Base-by-base conservation (phyloP, 345 rosid genomes). In the Abelmoschus esculentus region DNA sequence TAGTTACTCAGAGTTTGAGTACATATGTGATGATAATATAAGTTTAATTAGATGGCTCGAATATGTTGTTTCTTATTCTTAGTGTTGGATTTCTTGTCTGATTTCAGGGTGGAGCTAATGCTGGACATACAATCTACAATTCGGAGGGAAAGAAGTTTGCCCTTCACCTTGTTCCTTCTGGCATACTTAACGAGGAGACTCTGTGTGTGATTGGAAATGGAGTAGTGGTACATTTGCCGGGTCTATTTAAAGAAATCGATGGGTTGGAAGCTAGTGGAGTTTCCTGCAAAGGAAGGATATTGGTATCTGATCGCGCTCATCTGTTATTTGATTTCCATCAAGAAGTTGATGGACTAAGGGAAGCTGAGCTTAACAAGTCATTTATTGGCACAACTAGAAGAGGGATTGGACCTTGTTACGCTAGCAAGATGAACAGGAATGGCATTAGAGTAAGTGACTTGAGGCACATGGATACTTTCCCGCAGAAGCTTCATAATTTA, bases 41-140 rank as follows among this genome's bases (percentile, higher is more conserved):
- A 9, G 8, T 36, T 61, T 36, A 61, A 19, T 63, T 63, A 10
- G 10, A 52, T n/a, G 6, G 52, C 52, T 40, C 3, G 14, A 63
- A 11, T 40, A 40, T 40, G 17, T 15, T 40, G 17, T 15, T 65
- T 65, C 14, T 7, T 42, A 36, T 53, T 59, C 32, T 65, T 47
- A 58, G 19, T 50, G 18, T 32, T 42, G 36, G 19, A 29, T 19
- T 8, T 10, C 5, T 17, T 49, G 60, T 57, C 29, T 66, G 31
- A 64, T 73, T 0, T 12, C 78, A 95, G 99, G 98, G 99, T 57
- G 98, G 99, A 83, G 96, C 99, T 32, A 95, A 95, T 77, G 99
- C 99, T 59, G 99, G 99, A 8, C 99, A 95, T 72, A 95, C 99
- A n/a, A 91, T 95, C 67, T 95, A 95, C 54, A 95, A 88, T 73